Evolutionary conservation across 1,284 basidiomycete genomes (phyloP).

Genomic region (Ganoderma meredithae): DNA sequence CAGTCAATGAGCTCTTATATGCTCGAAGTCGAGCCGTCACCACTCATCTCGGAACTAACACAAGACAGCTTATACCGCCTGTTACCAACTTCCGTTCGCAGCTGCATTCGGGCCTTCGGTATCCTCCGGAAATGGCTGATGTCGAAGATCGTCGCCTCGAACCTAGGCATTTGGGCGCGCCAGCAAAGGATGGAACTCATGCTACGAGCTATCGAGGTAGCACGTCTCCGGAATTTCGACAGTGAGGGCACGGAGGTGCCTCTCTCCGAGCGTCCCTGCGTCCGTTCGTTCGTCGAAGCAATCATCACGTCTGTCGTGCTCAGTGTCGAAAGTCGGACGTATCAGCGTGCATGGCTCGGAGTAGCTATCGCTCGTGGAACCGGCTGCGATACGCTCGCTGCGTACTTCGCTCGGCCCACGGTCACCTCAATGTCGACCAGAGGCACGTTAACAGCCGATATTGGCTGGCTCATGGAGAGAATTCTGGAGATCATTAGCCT

Average conservation of each 20-base stretch:
- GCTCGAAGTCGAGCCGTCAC: slow-evolving; percentile 72
- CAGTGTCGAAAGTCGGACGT: slow-evolving; percentile 77
- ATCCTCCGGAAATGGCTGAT: slow-evolving; percentile 82
- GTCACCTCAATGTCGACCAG: slow-evolving; percentile 52
- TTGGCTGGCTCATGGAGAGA: slow-evolving; percentile 83
- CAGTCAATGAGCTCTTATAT: slow-evolving; percentile 78
- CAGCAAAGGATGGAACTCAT: slow-evolving; percentile 76
- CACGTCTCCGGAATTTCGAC: slow-evolving; percentile 65
- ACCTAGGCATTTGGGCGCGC: slow-evolving; percentile 65
- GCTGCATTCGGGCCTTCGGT: slow-evolving; percentile 75
- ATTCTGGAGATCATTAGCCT: slow-evolving; percentile 78
- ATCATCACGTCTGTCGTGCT: slow-evolving; percentile 74
- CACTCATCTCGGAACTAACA: slow-evolving; percentile 69
- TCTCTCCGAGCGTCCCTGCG: slow-evolving; percentile 59
- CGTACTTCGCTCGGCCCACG: slow-evolving; percentile 60
- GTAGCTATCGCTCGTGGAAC: slow-evolving; percentile 66
- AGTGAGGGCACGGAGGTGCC: slow-evolving; percentile 40
- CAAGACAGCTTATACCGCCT: slow-evolving; percentile 76
- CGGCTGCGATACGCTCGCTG: slow-evolving; percentile 64
- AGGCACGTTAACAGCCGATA: slow-evolving; percentile 70
- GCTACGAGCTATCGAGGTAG: slow-evolving; percentile 73
- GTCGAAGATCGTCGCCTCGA: slow-evolving; percentile 67
- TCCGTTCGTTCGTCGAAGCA: slow-evolving; percentile 81
- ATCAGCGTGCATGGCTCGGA: slow-evolving; percentile 75
- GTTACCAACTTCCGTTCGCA: slow-evolving; percentile 75